These are phyloP conservation scores for Forsythia viridissima DNA, from an alignment of 257 asterid species.

Conservation along the genomic window DNA sequence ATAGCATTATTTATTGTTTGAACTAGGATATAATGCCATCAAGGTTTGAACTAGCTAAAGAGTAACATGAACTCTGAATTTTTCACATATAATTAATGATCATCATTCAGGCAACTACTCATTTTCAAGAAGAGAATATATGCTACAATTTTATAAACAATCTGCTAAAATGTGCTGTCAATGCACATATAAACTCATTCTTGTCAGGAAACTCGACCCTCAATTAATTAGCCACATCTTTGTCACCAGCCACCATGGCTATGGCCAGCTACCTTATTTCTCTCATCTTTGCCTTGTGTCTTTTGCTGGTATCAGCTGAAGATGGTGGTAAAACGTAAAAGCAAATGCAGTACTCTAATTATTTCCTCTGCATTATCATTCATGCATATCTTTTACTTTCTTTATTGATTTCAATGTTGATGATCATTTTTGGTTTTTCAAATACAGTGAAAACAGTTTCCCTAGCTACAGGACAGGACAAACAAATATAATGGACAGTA, in stretches of 20 bases:
- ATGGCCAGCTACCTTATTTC: constrained; percentile 21
- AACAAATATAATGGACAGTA: too few relatives aligned
- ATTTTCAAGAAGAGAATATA: neutral
- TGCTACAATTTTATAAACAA: neutral
- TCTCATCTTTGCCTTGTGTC: constrained; percentile 16
- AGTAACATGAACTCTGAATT: neutral
- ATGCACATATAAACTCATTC: neutral
- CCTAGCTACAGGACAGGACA: neutral
- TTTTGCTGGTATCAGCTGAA: constrained; percentile 5
- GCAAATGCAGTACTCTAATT: too few relatives aligned
- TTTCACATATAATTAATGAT: too few relatives aligned
- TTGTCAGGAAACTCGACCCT: neutral
- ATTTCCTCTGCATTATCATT: neutral
- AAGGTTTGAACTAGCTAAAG: neutral
- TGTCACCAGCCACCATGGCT: neutral
- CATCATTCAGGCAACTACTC: too few relatives aligned
- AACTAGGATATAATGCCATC: neutral
- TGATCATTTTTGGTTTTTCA: neutral
- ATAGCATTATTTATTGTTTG: neutral
- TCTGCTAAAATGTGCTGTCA: neutral
- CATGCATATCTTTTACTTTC: neutral
- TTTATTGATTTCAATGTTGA: neutral
- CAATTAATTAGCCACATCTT: neutral
- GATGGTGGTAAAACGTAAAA: constrained; percentile 3
- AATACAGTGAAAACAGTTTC: constrained; percentile 22